Conservation (phyloP, 345 rosid species). For the Citropsis articulata region DNA sequence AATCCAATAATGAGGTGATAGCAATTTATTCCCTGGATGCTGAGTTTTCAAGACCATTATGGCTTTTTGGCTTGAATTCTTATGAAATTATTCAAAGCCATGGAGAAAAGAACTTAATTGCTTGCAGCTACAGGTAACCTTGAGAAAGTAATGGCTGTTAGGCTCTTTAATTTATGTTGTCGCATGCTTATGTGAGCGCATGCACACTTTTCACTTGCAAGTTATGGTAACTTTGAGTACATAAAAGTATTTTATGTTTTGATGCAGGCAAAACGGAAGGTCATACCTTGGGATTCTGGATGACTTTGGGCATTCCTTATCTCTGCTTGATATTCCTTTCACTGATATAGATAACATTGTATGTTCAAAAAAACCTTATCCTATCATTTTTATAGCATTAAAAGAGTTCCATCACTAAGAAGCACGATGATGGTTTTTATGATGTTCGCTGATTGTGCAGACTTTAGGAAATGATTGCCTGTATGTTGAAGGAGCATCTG, state of each 20-base stretch:
- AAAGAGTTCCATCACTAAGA: slow-evolving; percentile 1
- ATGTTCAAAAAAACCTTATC: slow-evolving; percentile 23
- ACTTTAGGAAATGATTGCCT: slow-evolving; percentile 59
- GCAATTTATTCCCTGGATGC: slow-evolving; percentile 62
- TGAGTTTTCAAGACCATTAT: slow-evolving; percentile 82
- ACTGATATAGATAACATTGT: slow-evolving; percentile 82
- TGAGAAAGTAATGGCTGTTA: slow-evolving; percentile 13
- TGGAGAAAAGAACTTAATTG: slow-evolving; percentile 60
- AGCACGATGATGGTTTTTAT: slow-evolving; percentile 11
- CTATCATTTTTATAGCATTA: slow-evolving; percentile 6
- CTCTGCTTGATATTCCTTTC: slow-evolving; percentile 80
- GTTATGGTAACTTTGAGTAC: slow-evolving; percentile 8
- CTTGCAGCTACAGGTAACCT: slow-evolving; percentile 78
- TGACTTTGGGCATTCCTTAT: slow-evolving; percentile 53
- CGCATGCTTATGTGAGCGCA: neutral
- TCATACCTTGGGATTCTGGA: slow-evolving; percentile 80
- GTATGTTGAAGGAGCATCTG: slow-evolving; percentile 86
- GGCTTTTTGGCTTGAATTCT: slow-evolving; percentile 83
- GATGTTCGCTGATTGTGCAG: slow-evolving; percentile 37
- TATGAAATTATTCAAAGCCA: slow-evolving; percentile 62
- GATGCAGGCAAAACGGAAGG: slow-evolving; percentile 84
- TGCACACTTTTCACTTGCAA: neutral
- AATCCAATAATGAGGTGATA: slow-evolving; percentile 56
- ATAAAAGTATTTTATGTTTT: slow-evolving; percentile 9
- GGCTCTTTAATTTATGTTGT: neutral